These are phyloP conservation scores for Candida rishiriensis DNA, from an alignment of 805 yeast genomes.

Conservation along the genomic window DNA sequence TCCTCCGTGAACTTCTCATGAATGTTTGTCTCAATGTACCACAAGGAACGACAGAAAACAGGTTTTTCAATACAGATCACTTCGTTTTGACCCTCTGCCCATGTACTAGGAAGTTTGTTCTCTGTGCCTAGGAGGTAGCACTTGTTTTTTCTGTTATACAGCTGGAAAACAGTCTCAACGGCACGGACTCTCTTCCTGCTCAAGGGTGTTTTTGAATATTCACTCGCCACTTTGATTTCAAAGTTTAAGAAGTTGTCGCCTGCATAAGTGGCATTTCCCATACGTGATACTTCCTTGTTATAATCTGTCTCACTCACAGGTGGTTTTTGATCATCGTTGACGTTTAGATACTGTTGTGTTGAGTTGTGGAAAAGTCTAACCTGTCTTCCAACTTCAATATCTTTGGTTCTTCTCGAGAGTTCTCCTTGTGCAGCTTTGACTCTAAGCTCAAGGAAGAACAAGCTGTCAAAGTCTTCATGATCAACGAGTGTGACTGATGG, in stretches of 20 bases:
- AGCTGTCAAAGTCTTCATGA: constrained; percentile 56
- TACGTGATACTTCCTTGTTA: constrained; percentile 74
- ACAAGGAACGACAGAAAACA: constrained; percentile 57
- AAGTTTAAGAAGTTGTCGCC: constrained; percentile 73
- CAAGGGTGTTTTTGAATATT: constrained; percentile 29
- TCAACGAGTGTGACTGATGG: constrained; percentile 78
- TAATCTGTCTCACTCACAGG: constrained; percentile 91
- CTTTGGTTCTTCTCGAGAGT: constrained; percentile 25
- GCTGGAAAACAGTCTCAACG: constrained; percentile 63
- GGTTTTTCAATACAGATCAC: constrained; percentile 82
- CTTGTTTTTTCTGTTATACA: constrained; percentile 59
- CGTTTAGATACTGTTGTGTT: constrained; percentile 66
- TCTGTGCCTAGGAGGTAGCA: constrained; percentile 77
- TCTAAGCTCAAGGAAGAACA: constrained; percentile 63
- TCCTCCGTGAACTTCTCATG: constrained; percentile 44
- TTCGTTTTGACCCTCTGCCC: constrained; percentile 86
- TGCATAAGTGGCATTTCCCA: constrained; percentile 55
- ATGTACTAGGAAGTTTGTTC: constrained; percentile 56
- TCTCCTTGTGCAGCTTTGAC: constrained; percentile 36
- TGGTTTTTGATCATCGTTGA: constrained; percentile 63
- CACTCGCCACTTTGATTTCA: constrained; percentile 48
- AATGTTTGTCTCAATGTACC: constrained; percentile 66
- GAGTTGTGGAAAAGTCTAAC: constrained; percentile 65
- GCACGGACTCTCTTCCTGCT: constrained; percentile 42
- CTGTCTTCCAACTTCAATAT: constrained; percentile 44